These are phyloP conservation scores for Blastocystis sp. DNA, from an alignment of 352 stramenopile genomes.

Conservation along the genomic window DNA sequence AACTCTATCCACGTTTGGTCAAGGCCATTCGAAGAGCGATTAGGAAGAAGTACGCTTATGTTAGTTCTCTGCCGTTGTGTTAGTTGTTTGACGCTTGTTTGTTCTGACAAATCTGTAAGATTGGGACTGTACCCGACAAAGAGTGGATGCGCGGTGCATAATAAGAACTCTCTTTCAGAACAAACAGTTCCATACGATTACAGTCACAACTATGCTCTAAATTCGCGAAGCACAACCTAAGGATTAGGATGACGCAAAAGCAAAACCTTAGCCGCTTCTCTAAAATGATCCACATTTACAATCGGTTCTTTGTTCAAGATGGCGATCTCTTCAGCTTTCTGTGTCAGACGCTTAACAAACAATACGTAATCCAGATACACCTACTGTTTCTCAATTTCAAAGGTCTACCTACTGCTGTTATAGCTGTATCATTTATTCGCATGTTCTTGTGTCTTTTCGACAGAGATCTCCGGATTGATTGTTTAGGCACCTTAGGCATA, in stretches of 20 bases:
- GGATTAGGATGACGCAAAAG: background rate
- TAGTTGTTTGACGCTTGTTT: background rate
- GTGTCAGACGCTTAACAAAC: slow-evolving; percentile 4
- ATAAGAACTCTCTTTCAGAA: background rate
- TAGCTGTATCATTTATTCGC: background rate
- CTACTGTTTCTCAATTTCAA: background rate
- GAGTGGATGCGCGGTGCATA: background rate
- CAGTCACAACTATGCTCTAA: background rate
- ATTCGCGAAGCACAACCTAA: slow-evolving; percentile 23
- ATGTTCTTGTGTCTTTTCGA: background rate
- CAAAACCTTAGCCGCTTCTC: background rate
- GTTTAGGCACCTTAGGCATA: slow-evolving; percentile 29
- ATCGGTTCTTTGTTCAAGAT: background rate
- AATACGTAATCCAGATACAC: slow-evolving; percentile 36
- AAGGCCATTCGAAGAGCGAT: background rate
- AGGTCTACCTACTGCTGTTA: background rate
- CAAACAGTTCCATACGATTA: background rate
- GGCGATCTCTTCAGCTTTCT: slow-evolving; percentile 16
- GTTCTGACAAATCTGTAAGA: background rate
- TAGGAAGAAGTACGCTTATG: background rate
- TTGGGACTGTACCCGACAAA: background rate
- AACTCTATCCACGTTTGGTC: background rate
- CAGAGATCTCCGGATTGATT: background rate
- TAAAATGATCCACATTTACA: background rate
- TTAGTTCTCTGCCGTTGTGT: background rate